Conservation (phyloP, 306 rosid species). For the Malus sieversii region DNA sequence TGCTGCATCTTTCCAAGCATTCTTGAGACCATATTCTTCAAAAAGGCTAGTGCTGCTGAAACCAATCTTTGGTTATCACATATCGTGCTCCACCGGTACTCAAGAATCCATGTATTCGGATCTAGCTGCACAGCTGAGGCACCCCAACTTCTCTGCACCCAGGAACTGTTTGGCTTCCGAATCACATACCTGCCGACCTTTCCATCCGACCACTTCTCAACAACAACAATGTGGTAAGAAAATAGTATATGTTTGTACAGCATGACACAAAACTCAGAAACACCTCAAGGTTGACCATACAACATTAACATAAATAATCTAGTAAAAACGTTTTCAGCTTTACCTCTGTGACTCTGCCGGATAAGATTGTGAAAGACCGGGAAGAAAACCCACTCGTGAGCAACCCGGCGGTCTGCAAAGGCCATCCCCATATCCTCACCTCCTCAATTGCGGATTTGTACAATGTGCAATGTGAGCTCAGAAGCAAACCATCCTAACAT, state of each 20-base stretch:
- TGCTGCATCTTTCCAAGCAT: conserved; percentile 34
- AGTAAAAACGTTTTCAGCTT: neutral
- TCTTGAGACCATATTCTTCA: conserved; percentile 34
- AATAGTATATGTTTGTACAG: neutral
- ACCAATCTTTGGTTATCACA: conserved; percentile 36
- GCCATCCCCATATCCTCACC: conserved; percentile 90
- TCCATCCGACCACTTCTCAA: conserved; percentile 69
- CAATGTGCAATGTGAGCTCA: conserved; percentile 61
- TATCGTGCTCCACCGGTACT: conserved; percentile 50
- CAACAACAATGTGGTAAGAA: neutral
- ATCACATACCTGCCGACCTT: conserved; percentile 40
- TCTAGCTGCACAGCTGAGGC: conserved; percentile 75
- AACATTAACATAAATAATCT: neutral
- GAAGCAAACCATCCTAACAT: conserved; percentile 58
- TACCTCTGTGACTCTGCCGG: conserved; percentile 85
- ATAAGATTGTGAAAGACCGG: conserved; percentile 50
- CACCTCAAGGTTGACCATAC: neutral
- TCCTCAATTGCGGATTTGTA: conserved; percentile 67
- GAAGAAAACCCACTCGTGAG: conserved; percentile 52
- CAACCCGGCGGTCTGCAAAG: conserved; percentile 88
- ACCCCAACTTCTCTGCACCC: conserved; percentile 63
- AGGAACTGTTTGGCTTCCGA: conserved; percentile 57
- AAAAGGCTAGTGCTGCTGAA: conserved; percentile 32
- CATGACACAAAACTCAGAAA: neutral
- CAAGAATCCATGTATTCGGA: conserved; percentile 80